These are phyloP conservation scores for Moesziomyces globuligerus DNA, from an alignment of 1,284 basidiomycete species.

Conservation along the genomic window DNA sequence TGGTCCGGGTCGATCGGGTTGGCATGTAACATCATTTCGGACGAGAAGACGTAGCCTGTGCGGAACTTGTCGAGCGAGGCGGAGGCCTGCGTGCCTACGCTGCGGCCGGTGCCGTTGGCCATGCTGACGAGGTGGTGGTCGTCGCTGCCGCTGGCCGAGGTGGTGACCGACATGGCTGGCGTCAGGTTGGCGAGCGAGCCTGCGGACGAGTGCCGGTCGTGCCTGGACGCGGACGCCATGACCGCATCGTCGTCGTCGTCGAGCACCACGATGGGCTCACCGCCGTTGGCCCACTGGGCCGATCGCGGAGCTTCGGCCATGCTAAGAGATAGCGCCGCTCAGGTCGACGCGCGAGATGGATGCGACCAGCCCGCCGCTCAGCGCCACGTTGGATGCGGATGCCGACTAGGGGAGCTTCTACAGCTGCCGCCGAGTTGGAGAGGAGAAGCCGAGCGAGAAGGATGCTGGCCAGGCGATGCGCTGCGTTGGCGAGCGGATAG, in stretches of 20 bases:
- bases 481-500: not conserved
- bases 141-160: conserved; percentile 14
- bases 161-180: conserved; percentile 31
- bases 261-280: conserved; percentile 18
- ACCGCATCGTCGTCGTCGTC: conserved; percentile 26
- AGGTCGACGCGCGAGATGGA: too few species aligned
- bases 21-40: conserved; percentile 85
- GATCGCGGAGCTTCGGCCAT: conserved; percentile 19
- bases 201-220: conserved; percentile 3
- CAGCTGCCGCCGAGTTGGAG: too few species aligned
- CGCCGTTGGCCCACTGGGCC: conserved; percentile 1
- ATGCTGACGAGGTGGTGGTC: not conserved
- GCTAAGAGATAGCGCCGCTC: too few species aligned
- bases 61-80: conserved; percentile 15
- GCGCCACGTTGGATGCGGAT: too few species aligned
- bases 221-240: not conserved
- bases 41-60: conserved; percentile 84
- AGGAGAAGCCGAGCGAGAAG: too few species aligned
- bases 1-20: conserved; percentile 73
- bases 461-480: not conserved
- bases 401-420: too few species aligned
- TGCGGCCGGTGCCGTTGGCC: not conserved
- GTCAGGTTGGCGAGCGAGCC: conserved; percentile 25
- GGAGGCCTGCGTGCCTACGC: not conserved
- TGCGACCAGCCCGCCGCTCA: too few species aligned